These are phyloP conservation scores for Chlorella ohadii DNA, from an alignment of 139 green algal species.

Conservation along the genomic window DNA sequence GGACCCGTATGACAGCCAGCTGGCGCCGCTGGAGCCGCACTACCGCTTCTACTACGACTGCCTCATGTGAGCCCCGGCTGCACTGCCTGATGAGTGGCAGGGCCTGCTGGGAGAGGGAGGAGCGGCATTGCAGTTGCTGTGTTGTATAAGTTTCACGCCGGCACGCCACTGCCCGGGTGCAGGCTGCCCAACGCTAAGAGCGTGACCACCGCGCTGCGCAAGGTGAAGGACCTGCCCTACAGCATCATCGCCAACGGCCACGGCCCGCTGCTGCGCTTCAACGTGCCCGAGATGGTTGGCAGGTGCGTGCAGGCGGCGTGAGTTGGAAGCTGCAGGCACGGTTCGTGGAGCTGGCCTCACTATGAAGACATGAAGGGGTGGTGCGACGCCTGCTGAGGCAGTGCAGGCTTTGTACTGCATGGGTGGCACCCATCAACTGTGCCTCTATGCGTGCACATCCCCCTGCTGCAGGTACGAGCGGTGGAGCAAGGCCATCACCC, in stretches of 20 bases:
- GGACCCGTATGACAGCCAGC: constrained; percentile 80
- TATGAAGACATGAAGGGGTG: no score
- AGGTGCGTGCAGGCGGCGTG: neutral
- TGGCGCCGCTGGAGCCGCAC: constrained; percentile 64
- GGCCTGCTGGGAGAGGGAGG: no score
- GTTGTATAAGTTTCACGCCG: no score
- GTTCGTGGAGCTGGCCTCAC: no score
- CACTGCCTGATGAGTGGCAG: no score
- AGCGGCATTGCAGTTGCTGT: no score
- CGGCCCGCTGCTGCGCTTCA: constrained; percentile 83
- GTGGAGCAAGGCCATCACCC: constrained; percentile 83
- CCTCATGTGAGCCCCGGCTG: constrained; percentile 78
- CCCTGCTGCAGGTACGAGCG: constrained; percentile 72
- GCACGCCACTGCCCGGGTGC: constrained; percentile 46
- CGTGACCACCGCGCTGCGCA: constrained; percentile 91
- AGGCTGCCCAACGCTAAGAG: constrained; percentile 92
- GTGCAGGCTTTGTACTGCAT: no score
- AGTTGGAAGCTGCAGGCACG: no score
- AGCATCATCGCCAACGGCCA: constrained; percentile 90
- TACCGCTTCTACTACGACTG: constrained; percentile 98
- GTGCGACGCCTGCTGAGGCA: no score
- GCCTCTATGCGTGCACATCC: no score
- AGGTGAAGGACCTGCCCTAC: constrained; percentile 83
- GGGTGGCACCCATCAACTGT: neutral
- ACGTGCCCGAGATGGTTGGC: constrained; percentile 75